Base-by-base conservation (phyloP, 352 stramenopile genomes). In the Elongisporangium undulatum region DNA sequence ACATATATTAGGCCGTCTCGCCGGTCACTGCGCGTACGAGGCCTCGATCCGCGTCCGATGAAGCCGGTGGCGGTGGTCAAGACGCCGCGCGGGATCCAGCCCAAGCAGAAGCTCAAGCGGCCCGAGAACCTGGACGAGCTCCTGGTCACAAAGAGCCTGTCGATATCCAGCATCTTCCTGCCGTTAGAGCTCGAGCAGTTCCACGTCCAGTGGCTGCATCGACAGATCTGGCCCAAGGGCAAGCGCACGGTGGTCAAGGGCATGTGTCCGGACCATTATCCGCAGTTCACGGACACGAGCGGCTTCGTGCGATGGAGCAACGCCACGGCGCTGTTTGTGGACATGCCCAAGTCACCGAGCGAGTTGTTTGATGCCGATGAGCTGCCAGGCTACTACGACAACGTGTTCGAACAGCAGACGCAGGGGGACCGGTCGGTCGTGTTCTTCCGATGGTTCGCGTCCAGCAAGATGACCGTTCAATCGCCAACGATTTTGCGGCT, bases 391-490 rank as follows among this genome's bases (percentile, higher is more conserved):
- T 34, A 12, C 13, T 87, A 89, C 59, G 66, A 81, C 24, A 85
- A 83, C 22, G 57, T 68, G 21, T 89, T 89, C 59, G 67, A 69
- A 24, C 53, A 85, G 5, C 58, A 68, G 17, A 50, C 55, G 3
- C 7, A n/a, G 4, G 24, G 64, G 20, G 62, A 38, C 38, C 17
- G 20, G 0, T 39, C 9, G 21, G 53, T 53, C 0, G 73, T 90
- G 12, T 65, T 82, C 66, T 87, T 90, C 59, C 69, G 72, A 23
- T 89, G 81, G 81, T 86, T 85, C 49, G 77, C 68, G 15, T 71
- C 77, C 53, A 62, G 51, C 12, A 59, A 65, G 0, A 72, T 71
- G 53, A 57, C 72, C 21, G 49, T 70, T 1, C 62, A 69, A 4
- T 71, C 71, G 6, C 68, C 68, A 1, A 55, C 67, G 24, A 72